Evolutionary conservation across 371 early-diverging fungal genomes (phyloP).

Genomic region (Mortierella sp.): DNA sequence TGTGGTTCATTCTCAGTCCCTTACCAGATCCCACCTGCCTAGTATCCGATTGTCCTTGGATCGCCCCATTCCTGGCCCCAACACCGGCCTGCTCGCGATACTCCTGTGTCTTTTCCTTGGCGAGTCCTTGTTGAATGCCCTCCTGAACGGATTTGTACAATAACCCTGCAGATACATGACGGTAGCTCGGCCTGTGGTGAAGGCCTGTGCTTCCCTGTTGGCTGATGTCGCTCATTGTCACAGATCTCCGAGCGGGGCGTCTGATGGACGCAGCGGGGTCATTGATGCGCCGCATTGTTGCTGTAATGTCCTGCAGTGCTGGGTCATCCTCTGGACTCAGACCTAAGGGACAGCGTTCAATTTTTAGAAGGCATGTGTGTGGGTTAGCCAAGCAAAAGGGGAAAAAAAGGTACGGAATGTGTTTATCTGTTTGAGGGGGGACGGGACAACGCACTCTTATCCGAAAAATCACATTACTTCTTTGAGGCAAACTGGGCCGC

Average conservation of each 20-base stretch:
- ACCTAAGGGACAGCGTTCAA: neutral
- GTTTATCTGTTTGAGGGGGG: neutral
- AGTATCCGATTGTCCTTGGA: neutral
- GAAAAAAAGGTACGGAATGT: constrained; percentile 6
- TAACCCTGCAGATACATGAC: constrained; percentile 35
- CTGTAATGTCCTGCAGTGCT: neutral
- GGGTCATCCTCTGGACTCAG: constrained; percentile 6
- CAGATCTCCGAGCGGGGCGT: constrained; percentile 27
- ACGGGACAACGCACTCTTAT: neutral
- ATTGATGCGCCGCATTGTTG: neutral
- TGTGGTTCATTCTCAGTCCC: neutral
- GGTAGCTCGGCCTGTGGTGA: constrained; percentile 42
- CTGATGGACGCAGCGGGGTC: neutral
- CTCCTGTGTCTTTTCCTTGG: constrained; percentile 17
- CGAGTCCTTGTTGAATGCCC: constrained; percentile 22
- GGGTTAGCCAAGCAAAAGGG: neutral
- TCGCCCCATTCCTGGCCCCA: neutral
- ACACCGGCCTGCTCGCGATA: neutral
- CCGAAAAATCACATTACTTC: constrained; percentile 2
- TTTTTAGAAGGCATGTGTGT: neutral
- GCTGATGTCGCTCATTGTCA: constrained; percentile 38
- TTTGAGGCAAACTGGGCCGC: neutral
- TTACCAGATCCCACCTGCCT: constrained; percentile 36
- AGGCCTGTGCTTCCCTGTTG: constrained; percentile 22
- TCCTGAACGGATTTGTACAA: constrained; percentile 45